Evolutionary conservation across 352 stramenopile species (phyloP).

Genomic region (Albugo laibachii): DNA sequence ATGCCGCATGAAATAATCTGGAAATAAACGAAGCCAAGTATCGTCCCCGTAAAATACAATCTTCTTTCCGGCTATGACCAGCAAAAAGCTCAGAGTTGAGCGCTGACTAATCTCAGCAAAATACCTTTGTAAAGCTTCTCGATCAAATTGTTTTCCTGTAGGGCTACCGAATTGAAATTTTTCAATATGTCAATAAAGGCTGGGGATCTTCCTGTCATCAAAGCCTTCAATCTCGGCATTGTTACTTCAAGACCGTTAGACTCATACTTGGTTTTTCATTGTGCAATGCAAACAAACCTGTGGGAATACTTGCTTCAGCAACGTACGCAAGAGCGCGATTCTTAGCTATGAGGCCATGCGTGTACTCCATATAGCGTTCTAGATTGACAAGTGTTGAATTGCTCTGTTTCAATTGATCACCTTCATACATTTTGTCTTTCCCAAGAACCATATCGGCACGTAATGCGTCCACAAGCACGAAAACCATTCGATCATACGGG

Average conservation of each 20-base stretch:
- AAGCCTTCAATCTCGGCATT: conserved; percentile 75
- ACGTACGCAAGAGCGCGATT: conserved; percentile 48
- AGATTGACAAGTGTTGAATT: conserved; percentile 7
- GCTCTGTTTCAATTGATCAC: conserved; percentile 10
- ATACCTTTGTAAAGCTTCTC: conserved; percentile 17
- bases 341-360: conserved; percentile 20
- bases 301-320: conserved; percentile 60
- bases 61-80: conserved; percentile 13
- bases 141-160: conserved; percentile 57
- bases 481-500: conserved; percentile 53
- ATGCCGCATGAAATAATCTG: conserved; percentile 32
- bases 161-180: conserved; percentile 77
- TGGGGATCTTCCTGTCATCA: conserved; percentile 65
- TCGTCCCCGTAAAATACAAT: conserved; percentile 82
- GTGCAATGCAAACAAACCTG: conserved; percentile 7
- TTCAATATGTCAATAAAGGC: conserved; percentile 83
- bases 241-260: conserved; percentile 21
- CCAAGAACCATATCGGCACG: conserved; percentile 77
- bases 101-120: background rate
- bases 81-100: background rate
- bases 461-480: conserved; percentile 76
- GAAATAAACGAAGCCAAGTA: conserved; percentile 81
- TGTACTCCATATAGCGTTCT: conserved; percentile 48
- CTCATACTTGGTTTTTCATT: conserved; percentile 1
- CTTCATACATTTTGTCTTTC: conserved; percentile 21